Evolutionary conservation across 495 filamentous ascomycete genomes (phyloP), one percentile per base, ranked within the genome.

Genomic region (Annulohypoxylon nitens): DNA sequence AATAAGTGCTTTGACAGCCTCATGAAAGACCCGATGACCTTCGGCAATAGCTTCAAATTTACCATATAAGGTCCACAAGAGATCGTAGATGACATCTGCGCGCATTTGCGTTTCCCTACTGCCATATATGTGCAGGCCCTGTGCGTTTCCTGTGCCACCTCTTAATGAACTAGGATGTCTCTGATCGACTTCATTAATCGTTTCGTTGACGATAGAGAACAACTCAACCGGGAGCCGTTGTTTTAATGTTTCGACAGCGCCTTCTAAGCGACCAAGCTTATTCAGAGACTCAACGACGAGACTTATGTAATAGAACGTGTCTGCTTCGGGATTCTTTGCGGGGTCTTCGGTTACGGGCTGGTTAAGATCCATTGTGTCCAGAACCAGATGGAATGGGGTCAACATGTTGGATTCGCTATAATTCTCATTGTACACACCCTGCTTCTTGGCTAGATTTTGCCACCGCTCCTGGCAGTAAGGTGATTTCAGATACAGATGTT

Each of bases 1-100:
- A 39, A 93, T 86, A 71, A 98, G 93, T 0, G 89, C 92, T 47
- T 88, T 89, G 69, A 97, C 88, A 50, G 95, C 90, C 79, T 99
- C 96, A 78, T 98, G 94, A 57, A 98, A 87, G 2, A 97, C 93
- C 55, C 96, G 91, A 76, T 99, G 97, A 12, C 96, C 92, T 80
- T 99, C 96, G 12, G 94, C 94, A 70, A 99, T 97, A 14, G 97
- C 90, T 78, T 98, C 96, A 75, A 99, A 97, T 72, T 97, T 97
- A 14, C 95, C 93, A 81, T 97, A 99, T 0, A 99, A 81, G 1
- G 94, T 95, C 89, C 89, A 94, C 7, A 99, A 83, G 37, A 97
- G 88, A 75, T 99, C 96, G 61, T 93, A 90, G 37, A 99, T 89
- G 20, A 97, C 91, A 75, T 91, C 90, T 16, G 90, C 92, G 6